Evolutionary conservation across 441 rosid species (phyloP), one percentile per base, ranked within the genome.

Genomic region (Jatropha multifida): DNA sequence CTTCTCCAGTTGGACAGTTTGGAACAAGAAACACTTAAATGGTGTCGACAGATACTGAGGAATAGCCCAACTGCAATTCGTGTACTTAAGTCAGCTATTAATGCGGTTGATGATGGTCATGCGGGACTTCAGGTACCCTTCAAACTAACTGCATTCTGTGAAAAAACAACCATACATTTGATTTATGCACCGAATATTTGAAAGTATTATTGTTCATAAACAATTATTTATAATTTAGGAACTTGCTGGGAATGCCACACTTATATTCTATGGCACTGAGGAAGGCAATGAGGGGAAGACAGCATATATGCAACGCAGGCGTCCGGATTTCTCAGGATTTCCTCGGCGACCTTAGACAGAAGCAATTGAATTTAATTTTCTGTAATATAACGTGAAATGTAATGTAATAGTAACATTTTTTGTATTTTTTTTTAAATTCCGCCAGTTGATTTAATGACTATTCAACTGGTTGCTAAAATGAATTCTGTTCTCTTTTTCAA

Each of bases 21-120:
- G 77, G 99, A 93, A 88, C 79, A 81, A 73, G 99, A 94, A 84
- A 93, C 99, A 10, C 87, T 90, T 52, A 86, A 90, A 81, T 94
- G 99, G 99, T 93, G 98, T 48, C 83, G 98, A 80, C 92, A 93
- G 82, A 90, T 93, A 77, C 80, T 91, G 64, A 81, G 92, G 71
- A 94, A 94, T 73, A 94, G 98, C 75, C 98, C 99, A n/a, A 93
- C 97, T 2, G 98, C 99, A 1, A 84, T 94, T 72, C 87, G 99
- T 56, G 90, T 94, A 64, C 94, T 93, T 49, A 94, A 94, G 79
- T 87, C 98, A 61, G 87, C 98, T 73, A 91, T 92, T 46, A 94
- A 91, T 85, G 97, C 97, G 38, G 97, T 87, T 2, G 98, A 92
- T 60, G 97, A 92, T 65, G 98, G 97, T 41, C 97, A 92, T 68